Evolutionary conservation across 116 monocot species (phyloP), one percentile per base, ranked within the genome.

Genomic region (Cymodocea nodosa): DNA sequence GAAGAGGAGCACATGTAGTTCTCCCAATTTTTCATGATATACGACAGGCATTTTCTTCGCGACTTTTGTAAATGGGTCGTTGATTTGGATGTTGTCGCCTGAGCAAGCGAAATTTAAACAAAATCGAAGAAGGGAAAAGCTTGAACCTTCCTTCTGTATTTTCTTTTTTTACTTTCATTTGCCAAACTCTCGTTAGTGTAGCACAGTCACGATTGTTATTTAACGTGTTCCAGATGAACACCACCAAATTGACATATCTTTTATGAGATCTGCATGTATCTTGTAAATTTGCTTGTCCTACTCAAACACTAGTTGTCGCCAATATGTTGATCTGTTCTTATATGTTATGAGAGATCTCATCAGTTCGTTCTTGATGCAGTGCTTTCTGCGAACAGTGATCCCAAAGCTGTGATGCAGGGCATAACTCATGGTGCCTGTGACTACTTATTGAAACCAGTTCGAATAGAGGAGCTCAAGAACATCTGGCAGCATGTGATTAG

Each of bases 401-500:
- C 86, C 14, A 82, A 86, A 66, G 72, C 84, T 17, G 98, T 98
- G 17, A 92, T 98, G 98, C 88, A 92, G 69, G 92, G 98, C 35
- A 89, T 98, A 63, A 80, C 91, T n/a, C 98, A 98, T 57, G 98
- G 98, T 36, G 98, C 98, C 1, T 85, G 85, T 35, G 98, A 98
- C 75, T 98, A 98, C 72, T 82, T 98, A 15, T 51, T 92, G 34
- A 92, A 98, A 67, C 92, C 92, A 30, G 89, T 98, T 53, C 75
- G 98, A n/a, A 66, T 91, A 3, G 89, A 98, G 80, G 98, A 88
- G 58, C 86, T 98, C 15, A 81, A 68, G 64, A 98, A 92, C 66
- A 92, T 98, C 37, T 97, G 95, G 95, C 87, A 90, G 70, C 95
- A 90, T 83, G 95, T 97, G 11, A 57, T 97, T 49, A 83, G 98